phyloP scores from a whole-genome alignment of 257 asterid species.

The Forsythia viridissima region DNA sequence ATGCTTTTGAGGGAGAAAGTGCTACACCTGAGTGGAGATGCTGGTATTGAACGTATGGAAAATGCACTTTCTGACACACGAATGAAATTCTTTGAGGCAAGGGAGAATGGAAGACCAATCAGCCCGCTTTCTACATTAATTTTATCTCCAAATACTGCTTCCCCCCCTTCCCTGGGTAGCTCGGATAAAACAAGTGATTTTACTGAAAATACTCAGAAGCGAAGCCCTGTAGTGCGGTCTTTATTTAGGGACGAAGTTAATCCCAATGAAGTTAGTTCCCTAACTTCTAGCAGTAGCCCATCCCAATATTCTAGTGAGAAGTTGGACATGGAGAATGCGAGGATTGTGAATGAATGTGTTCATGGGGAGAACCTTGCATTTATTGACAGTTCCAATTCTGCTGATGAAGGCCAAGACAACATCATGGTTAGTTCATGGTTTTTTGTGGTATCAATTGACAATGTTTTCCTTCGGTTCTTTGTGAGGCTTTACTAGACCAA shows the following conservation, averaged over 20 bases:
- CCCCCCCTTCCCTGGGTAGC: conserved; percentile 37
- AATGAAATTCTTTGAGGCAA: conserved; percentile 52
- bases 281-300: conserved; percentile 27
- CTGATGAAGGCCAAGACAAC: conserved; percentile 35
- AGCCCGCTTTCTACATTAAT: conserved; percentile 43
- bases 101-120: conserved; percentile 47
- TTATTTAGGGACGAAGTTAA: conserved; percentile 50
- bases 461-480: not conserved
- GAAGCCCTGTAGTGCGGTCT: conserved; percentile 61
- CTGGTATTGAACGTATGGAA: conserved; percentile 84
- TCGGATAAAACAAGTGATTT: conserved; percentile 35
- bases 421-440: conserved; percentile 50
- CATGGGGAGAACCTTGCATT: conserved; percentile 67
- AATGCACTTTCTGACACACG: conserved; percentile 65
- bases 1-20: conserved; percentile 81
- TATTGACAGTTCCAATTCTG: conserved; percentile 34
- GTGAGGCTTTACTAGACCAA: not conserved
- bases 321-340: conserved; percentile 67
- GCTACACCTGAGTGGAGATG: conserved; percentile 76
- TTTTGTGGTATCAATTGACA: not conserved
- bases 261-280: conserved; percentile 33
- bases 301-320: conserved; percentile 34
- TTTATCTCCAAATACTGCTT: conserved; percentile 42
- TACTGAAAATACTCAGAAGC: conserved; percentile 35
- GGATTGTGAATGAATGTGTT: conserved; percentile 80